These are phyloP conservation scores for Albatrellus ellisii DNA, from an alignment of 768 basidiomycete genomes.

Conservation along the genomic window DNA sequence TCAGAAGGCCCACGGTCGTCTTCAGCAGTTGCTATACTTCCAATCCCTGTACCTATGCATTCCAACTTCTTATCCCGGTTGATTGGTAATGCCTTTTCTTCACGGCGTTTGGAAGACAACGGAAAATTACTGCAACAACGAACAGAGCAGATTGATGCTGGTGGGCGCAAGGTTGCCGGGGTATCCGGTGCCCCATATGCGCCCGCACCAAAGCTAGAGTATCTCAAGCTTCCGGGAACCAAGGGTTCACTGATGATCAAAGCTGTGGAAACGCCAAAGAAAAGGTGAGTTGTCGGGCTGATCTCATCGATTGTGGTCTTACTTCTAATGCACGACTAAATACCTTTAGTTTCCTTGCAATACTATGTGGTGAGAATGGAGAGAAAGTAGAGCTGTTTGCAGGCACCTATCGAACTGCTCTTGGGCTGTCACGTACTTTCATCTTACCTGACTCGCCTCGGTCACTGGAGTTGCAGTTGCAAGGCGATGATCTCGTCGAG, in stretches of 20 bases:
- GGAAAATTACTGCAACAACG: conserved; percentile 21
- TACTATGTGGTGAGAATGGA: conserved; percentile 83
- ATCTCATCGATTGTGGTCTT: background rate
- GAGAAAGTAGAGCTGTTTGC: conserved; percentile 93
- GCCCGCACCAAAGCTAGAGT: conserved; percentile 78
- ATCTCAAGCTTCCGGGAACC: conserved; percentile 85
- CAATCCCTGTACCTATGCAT: conserved; percentile 21
- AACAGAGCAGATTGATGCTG: conserved; percentile 28
- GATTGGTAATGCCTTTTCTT: conserved; percentile 47
- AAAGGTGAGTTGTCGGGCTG: conserved; percentile 43
- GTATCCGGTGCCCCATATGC: conserved; percentile 29
- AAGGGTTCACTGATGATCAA: conserved; percentile 77
- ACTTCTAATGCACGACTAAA: background rate
- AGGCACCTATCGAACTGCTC: conserved; percentile 80
- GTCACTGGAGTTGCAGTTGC: conserved; percentile 75
- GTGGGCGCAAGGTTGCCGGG: conserved; percentile 21
- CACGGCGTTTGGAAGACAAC: conserved; percentile 47
- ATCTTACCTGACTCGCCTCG: conserved; percentile 86
- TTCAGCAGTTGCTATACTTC: background rate
- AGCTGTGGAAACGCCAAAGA: conserved; percentile 80
- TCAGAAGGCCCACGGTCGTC: background rate
- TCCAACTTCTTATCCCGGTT: conserved; percentile 63
- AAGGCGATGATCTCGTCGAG: conserved; percentile 88
- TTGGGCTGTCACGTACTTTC: conserved; percentile 85
- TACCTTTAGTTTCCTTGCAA: conserved; percentile 66